phyloP scores from a whole-genome alignment of 2,329 filamentous ascomycete genomes.

The Trichoderma polysporum region DNA sequence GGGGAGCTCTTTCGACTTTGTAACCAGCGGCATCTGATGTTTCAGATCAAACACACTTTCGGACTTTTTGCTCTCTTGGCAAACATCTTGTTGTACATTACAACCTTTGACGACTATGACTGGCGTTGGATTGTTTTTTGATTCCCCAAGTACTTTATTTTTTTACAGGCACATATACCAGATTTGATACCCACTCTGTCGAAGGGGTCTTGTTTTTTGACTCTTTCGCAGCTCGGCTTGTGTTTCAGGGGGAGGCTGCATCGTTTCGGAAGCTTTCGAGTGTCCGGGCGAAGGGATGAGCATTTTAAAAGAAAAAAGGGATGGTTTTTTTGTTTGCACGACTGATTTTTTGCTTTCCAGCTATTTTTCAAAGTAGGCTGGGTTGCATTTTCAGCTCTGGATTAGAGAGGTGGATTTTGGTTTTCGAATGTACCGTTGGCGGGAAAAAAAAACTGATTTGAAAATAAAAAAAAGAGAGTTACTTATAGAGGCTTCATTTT shows the following conservation, averaged over 20 bases:
- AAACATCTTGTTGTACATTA: conserved; percentile 17
- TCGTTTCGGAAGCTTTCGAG: background rate
- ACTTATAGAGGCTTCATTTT: conserved; percentile 13
- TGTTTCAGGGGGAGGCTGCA: conserved; percentile 15
- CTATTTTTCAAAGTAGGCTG: background rate
- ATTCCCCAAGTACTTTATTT: conserved; percentile 7
- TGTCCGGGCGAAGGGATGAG: background rate
- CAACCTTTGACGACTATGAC: conserved; percentile 14
- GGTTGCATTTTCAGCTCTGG: background rate
- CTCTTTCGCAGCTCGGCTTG: conserved; percentile 15
- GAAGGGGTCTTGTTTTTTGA: background rate
- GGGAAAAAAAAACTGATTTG: background rate
- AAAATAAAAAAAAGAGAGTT: background rate
- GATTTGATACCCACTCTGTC: conserved; percentile 27
- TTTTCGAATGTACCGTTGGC: background rate
- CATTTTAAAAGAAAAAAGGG: background rate
- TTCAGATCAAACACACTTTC: background rate
- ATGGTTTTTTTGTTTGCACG: background rate
- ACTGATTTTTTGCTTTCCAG: background rate
- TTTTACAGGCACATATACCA: conserved; percentile 24
- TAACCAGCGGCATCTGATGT: background rate
- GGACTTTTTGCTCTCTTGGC: background rate
- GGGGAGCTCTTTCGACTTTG: conserved; percentile 17
- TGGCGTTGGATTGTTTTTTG: conserved; percentile 17
- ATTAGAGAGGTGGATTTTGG: background rate